Base-by-base conservation (phyloP, 2,329 filamentous ascomycete genomes). In the Aaosphaeria arxii region DNA sequence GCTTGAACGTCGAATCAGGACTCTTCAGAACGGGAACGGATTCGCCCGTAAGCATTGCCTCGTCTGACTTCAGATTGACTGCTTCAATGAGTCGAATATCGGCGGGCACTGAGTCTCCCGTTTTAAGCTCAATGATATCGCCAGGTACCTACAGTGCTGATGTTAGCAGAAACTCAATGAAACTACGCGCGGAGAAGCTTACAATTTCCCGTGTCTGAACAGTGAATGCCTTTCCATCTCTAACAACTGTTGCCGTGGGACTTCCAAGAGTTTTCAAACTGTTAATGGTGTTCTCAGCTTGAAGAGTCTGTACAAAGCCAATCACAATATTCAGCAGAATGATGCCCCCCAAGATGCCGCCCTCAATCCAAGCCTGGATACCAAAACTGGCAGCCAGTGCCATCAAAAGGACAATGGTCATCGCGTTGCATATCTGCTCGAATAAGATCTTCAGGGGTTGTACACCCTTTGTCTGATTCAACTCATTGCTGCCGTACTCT, bases 61-160 rank as follows among this genome's bases (percentile, higher is more conserved):
- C 85, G 49, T 92, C 88, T 47, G 85, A 86, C 45, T 87, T 87
- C 51, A 91, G 75, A 66, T 92, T 92, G 70, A 91, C 82, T 47
- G 81, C 81, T 51, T 85, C 79, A 48, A 85, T 66, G 1, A 81
- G 64, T 28, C 71, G 77, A 46, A 88, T 71, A 67, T 89, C 86
- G 31, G 86, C 86, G 4, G 86, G 85, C 31, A 88, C 77, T 42
- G 87, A 82, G 64, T 88, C 85, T 54, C 86, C 86, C 36, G 82
- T 77, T 53, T 77, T 79, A 43, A 83, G 63, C 52, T 82, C 78
- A 11, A 84, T 82, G 42, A 89, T 68, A 55, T 89, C 86, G 46
- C 86, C 87, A 45, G 78, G 79, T 39, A 40, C 33, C 33, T 36
- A 36, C 2, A 36, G 9, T 13, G 13, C 2, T 36, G 3, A 11